Percentiles rank a stretch among this genome's conserved stretches.
These are phyloP conservation scores for Chytridiales sp. DNA, from an alignment of 371 early-diverging fungal species.

Conservation along the genomic window DNA sequence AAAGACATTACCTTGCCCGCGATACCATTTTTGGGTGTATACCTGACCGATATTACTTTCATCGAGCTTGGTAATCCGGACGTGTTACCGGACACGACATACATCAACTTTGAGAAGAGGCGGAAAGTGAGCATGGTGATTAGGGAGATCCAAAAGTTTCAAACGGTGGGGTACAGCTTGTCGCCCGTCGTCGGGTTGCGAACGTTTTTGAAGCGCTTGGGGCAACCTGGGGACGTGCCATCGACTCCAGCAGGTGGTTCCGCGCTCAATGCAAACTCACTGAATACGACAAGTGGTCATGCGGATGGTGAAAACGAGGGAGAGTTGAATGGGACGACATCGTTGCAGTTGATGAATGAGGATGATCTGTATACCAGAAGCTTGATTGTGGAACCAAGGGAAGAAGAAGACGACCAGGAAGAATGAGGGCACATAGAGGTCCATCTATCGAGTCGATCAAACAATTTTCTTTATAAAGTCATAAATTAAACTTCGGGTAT, in stretches of 20 bases:
- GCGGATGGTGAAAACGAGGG: constrained; percentile 3
- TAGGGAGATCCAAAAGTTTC: constrained; percentile 44
- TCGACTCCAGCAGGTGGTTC: background rate
- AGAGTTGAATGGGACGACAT: constrained; percentile 15
- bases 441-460: too few species aligned
- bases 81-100: constrained; percentile 45
- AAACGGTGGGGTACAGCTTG: constrained; percentile 30
- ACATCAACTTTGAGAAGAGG: constrained; percentile 59
- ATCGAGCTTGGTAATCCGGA: constrained; percentile 57
- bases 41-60: constrained; percentile 56
- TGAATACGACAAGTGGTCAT: too few species aligned
- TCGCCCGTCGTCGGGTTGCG: constrained; percentile 29
- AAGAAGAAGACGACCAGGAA: constrained; percentile 39
- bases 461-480: too few species aligned
- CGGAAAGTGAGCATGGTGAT: constrained; percentile 48
- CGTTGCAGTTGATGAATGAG: constrained; percentile 28
- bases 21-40: constrained; percentile 58
- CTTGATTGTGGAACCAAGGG: constrained; percentile 41
- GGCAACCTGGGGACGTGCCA: background rate
- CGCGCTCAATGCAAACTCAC: too few species aligned
- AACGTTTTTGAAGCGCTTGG: constrained; percentile 29
- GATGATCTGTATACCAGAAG: constrained; percentile 42
- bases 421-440: too few species aligned
- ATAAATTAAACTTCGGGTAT: too few species aligned
- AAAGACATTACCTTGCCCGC: constrained; percentile 45